A percentile compares a stretch with the other conserved stretches of the same genome.
Conservation (phyloP, 257 asterid genomes). For the Solanum tarijense region DNA sequence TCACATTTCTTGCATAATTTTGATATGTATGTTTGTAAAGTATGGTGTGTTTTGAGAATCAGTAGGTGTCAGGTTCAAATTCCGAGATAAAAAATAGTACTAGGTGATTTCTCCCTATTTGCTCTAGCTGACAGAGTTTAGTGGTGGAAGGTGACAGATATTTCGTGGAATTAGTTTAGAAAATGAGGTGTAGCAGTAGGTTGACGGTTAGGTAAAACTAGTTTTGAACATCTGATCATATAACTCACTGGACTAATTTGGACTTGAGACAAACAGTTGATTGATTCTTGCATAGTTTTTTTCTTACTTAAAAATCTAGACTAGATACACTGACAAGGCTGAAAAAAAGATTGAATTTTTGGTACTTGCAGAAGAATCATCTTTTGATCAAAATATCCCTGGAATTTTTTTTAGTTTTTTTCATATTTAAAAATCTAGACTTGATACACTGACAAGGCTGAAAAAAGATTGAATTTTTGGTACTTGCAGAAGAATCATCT, state of each 20-base stretch:
- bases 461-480: neutral
- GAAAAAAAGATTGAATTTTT: neutral
- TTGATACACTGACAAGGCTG: neutral
- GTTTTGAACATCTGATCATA: neutral
- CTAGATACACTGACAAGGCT: neutral
- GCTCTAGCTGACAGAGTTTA: neutral
- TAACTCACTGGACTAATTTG: neutral
- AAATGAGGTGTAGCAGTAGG: neutral
- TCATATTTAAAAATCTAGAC: neutral
- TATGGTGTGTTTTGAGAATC: neutral
- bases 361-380: constrained; percentile 36
- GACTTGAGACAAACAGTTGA: neutral
- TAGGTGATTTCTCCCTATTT: neutral
- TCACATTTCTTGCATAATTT: neutral
- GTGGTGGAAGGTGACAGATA: neutral
- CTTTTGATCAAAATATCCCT: constrained; percentile 5
- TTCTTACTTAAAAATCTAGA: neutral
- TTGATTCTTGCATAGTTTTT: neutral
- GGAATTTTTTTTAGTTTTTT: neutral
- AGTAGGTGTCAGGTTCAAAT: neutral
- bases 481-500: constrained; percentile 35
- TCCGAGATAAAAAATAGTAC: neutral
- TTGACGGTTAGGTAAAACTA: neutral
- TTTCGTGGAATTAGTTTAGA: neutral
- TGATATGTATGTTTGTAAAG: neutral